Evolutionary conservation across 257 asterid genomes (phyloP).

Genomic region (Jasminum sambac): DNA sequence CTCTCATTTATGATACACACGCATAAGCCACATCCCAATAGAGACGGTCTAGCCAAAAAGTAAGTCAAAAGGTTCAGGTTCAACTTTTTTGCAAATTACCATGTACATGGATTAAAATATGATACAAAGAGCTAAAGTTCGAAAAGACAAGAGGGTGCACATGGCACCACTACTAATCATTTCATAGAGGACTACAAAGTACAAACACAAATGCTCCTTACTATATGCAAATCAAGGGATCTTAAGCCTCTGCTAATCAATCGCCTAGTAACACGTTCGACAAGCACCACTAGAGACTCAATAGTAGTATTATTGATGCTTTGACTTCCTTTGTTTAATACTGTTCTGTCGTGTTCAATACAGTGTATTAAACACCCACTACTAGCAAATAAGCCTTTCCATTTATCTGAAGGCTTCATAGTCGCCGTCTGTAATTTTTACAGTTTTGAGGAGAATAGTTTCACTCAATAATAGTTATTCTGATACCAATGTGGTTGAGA

Average conservation of each 20-base stretch:
- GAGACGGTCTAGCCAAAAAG: no score
- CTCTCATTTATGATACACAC: no score
- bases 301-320: not conserved
- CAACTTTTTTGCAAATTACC: no score
- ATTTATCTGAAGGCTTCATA: not conserved
- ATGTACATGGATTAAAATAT: not conserved
- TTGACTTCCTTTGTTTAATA: not conserved
- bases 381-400: not conserved
- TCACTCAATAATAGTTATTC: slow-evolving; percentile 34
- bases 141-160: not conserved
- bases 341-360: not conserved
- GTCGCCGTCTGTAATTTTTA: slow-evolving; percentile 18
- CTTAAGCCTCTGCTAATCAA: not conserved
- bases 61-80: no score
- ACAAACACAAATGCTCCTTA: not conserved
- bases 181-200: not conserved
- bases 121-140: not conserved
- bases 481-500: slow-evolving; percentile 34
- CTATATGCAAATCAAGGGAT: not conserved
- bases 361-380: not conserved
- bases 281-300: not conserved
- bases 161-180: slow-evolving; percentile 2
- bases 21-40: no score
- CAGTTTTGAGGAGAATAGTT: not conserved
- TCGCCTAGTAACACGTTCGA: not conserved